phyloP scores from a whole-genome alignment of 2,329 filamentous ascomycete genomes.

The Paradendryphiella salina region DNA sequence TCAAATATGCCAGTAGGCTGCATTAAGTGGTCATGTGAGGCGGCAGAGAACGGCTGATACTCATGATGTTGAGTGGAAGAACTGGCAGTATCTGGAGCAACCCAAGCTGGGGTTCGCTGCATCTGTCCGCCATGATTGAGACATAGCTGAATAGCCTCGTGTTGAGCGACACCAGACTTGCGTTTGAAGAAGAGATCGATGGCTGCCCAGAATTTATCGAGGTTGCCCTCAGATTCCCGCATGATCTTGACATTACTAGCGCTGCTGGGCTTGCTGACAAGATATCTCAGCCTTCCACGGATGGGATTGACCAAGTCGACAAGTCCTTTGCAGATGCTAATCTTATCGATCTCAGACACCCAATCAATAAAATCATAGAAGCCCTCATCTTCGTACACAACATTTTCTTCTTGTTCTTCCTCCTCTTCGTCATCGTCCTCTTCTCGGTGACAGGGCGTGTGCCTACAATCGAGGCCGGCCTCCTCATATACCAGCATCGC shows the following conservation, averaged over 20 bases:
- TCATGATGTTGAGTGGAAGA: too few species aligned
- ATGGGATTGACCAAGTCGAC: neutral
- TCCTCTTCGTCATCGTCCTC: too few species aligned
- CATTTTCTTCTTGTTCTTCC: too few species aligned
- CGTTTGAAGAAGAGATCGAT: neutral
- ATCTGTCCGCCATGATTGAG: neutral
- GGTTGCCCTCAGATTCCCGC: neutral
- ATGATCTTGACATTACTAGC: neutral
- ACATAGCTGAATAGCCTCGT: neutral
- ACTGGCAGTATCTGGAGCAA: neutral
- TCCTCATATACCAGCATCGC: too few species aligned
- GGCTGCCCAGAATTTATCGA: neutral
- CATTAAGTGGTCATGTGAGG: neutral
- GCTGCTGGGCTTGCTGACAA: neutral
- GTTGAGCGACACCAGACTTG: neutral
- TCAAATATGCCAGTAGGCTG: conserved; percentile 12
- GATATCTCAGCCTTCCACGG: neutral
- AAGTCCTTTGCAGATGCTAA: neutral
- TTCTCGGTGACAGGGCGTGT: too few species aligned
- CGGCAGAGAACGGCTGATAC: neutral
- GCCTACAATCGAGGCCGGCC: too few species aligned
- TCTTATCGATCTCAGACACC: too few species aligned
- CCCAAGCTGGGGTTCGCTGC: neutral
- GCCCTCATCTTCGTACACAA: too few species aligned
- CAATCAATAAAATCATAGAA: too few species aligned